phyloP scores from a whole-genome alignment of 2,329 filamentous ascomycete species.

The Alternaria atra region DNA sequence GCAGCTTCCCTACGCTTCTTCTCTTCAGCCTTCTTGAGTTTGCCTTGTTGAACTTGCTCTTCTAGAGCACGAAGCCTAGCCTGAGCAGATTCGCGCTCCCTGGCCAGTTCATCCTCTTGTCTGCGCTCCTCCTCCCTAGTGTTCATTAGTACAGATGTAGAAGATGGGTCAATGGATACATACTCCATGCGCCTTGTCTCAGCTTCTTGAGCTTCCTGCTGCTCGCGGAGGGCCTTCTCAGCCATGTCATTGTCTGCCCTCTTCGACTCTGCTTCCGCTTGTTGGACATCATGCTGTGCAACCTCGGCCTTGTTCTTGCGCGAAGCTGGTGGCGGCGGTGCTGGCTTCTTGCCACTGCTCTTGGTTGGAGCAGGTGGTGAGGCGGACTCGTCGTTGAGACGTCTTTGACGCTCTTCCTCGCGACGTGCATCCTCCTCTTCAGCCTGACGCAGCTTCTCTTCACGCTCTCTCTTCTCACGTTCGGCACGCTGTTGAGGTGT shows the following conservation, averaged over 20 bases:
- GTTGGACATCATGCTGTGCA: slow-evolving; percentile 64
- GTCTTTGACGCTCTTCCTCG: slow-evolving; percentile 84
- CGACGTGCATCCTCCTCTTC: slow-evolving; percentile 93
- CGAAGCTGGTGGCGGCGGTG: slow-evolving; percentile 76
- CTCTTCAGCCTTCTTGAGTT: slow-evolving; percentile 95
- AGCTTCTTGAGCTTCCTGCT: slow-evolving; percentile 78
- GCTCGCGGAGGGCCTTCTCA: slow-evolving; percentile 67
- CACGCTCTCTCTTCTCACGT: slow-evolving; percentile 85
- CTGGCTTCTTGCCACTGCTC: slow-evolving; percentile 59
- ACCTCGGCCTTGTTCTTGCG: slow-evolving; percentile 72
- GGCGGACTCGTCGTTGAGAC: slow-evolving; percentile 79
- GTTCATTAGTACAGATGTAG: slow-evolving; percentile 30
- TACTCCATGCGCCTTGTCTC: slow-evolving; percentile 84
- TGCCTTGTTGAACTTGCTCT: slow-evolving; percentile 91
- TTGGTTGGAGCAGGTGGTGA: slow-evolving; percentile 65
- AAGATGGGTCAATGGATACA: slow-evolving; percentile 54
- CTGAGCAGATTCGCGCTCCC: slow-evolving; percentile 81
- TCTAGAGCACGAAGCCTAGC: slow-evolving; percentile 88
- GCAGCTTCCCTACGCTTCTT: slow-evolving; percentile 92
- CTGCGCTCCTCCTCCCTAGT: slow-evolving; percentile 74
- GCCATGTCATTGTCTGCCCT: slow-evolving; percentile 65
- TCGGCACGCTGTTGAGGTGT: slow-evolving; percentile 84
- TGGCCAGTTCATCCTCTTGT: slow-evolving; percentile 81
- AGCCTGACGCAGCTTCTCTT: slow-evolving; percentile 85
- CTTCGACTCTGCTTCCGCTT: slow-evolving; percentile 64